Conservation (phyloP, 768 basidiomycete genomes). For the Ephemerocybe angulata region DNA sequence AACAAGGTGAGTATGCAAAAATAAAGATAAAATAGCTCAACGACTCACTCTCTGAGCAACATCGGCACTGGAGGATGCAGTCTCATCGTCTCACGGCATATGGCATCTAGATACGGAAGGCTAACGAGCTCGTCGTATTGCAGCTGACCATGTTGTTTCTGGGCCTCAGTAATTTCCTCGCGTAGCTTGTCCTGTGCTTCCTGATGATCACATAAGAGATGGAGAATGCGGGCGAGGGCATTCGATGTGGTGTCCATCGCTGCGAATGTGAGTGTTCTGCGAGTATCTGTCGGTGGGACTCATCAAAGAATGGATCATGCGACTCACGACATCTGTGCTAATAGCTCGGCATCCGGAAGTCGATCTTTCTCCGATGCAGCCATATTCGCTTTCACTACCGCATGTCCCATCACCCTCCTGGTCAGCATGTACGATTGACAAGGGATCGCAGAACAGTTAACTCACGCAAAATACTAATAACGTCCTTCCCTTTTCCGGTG, state of each 20-base stretch:
- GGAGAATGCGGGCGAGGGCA: constrained; percentile 31
- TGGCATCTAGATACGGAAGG: constrained; percentile 37
- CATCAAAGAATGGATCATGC: neutral
- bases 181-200: constrained; percentile 37
- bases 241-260: constrained; percentile 41
- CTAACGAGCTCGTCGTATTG: constrained; percentile 33
- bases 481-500: constrained; percentile 28
- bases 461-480: constrained; percentile 28
- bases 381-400: constrained; percentile 38
- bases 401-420: neutral
- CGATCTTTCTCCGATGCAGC: constrained; percentile 26
- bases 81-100: constrained; percentile 39
- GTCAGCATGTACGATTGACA: neutral
- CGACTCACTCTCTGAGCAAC: too few relatives aligned
- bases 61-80: constrained; percentile 29
- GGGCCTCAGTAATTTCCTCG: constrained; percentile 29
- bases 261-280: constrained; percentile 35
- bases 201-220: constrained; percentile 28
- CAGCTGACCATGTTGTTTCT: constrained; percentile 20
- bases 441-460: too few relatives aligned
- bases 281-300: neutral
- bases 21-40: too few relatives aligned
- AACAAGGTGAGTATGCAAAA: too few relatives aligned
- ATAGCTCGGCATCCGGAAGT: constrained; percentile 34
- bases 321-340: constrained; percentile 33